A percentile compares a stretch with the other conserved stretches of the same genome.
Evolutionary conservation across 1,284 basidiomycete species (phyloP).

Genomic region (Abortiporus biennis): DNA sequence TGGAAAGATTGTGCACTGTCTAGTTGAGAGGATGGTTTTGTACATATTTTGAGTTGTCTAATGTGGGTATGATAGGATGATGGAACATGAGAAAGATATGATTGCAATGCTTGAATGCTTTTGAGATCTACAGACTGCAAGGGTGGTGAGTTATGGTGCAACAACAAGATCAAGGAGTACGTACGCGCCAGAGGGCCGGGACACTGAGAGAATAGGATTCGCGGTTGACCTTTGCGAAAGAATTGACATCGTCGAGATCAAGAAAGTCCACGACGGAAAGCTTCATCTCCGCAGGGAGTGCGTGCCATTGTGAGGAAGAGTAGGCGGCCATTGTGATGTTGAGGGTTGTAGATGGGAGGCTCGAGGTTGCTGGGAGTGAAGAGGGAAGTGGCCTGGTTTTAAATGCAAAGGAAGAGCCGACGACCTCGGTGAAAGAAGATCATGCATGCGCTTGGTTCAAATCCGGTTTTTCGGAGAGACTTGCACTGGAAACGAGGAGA

Average conservation of each 20-base stretch:
- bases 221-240: slow-evolving; percentile 38
- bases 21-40: slow-evolving; percentile 19
- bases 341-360: slow-evolving; percentile 7
- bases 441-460: not conserved
- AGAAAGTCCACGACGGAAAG: slow-evolving; percentile 49
- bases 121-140: slow-evolving; percentile 38
- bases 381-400: not conserved
- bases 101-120: slow-evolving; percentile 35
- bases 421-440: slow-evolving; percentile 4
- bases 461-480: slow-evolving; percentile 7
- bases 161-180: slow-evolving; percentile 13
- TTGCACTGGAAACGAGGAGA: too few species aligned
- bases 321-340: slow-evolving; percentile 6
- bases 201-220: slow-evolving; percentile 48
- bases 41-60: slow-evolving; percentile 48
- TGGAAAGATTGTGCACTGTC: slow-evolving; percentile 2
- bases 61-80: slow-evolving; percentile 46
- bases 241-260: slow-evolving; percentile 31
- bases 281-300: slow-evolving; percentile 62
- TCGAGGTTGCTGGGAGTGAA: slow-evolving; percentile 8
- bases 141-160: slow-evolving; percentile 2
- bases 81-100: slow-evolving; percentile 55
- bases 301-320: slow-evolving; percentile 33
- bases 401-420: slow-evolving; percentile 2
- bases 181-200: slow-evolving; percentile 52